Percentiles rank a stretch among this genome's conserved stretches.
These are phyloP conservation scores for Schwanniomyces yamadae DNA, from an alignment of 805 yeast species.

Conservation along the genomic window DNA sequence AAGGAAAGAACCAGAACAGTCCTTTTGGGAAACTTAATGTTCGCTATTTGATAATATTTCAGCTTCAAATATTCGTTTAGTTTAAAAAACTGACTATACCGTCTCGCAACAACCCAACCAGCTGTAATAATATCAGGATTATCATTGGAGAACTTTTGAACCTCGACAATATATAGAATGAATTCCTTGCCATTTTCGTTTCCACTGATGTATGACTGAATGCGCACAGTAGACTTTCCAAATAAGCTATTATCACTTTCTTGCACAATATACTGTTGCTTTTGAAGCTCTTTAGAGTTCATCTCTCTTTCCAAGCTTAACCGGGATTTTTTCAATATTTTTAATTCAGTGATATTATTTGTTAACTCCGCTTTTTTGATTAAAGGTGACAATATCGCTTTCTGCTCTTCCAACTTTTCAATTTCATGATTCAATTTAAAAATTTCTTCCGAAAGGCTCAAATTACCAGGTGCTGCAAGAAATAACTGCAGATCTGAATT, in stretches of 20 bases:
- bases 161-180: conserved; percentile 73
- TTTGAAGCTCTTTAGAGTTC: conserved; percentile 67
- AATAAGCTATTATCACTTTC: conserved; percentile 77
- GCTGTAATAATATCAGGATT: conserved; percentile 51
- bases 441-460: conserved; percentile 67
- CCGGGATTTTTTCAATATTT: conserved; percentile 66
- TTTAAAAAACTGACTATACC: conserved; percentile 80
- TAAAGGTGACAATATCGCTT: conserved; percentile 62
- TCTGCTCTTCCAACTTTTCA: conserved; percentile 58
- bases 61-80: conserved; percentile 63
- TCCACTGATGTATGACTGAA: conserved; percentile 55
- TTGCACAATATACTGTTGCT: conserved; percentile 79
- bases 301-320: conserved; percentile 68
- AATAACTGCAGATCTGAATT: conserved; percentile 34
- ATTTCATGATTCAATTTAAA: conserved; percentile 56
- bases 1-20: conserved; percentile 65
- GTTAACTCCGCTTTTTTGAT: conserved; percentile 82
- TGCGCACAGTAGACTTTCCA: conserved; percentile 58
- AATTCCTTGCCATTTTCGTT: conserved; percentile 59
- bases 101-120: conserved; percentile 87
- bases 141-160: conserved; percentile 49
- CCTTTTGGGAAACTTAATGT: conserved; percentile 57
- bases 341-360: conserved; percentile 66
- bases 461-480: conserved; percentile 67
- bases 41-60: conserved; percentile 49